Conservation (phyloP, 192 early-diverging fungal species). For the Coemansia sp. region DNA sequence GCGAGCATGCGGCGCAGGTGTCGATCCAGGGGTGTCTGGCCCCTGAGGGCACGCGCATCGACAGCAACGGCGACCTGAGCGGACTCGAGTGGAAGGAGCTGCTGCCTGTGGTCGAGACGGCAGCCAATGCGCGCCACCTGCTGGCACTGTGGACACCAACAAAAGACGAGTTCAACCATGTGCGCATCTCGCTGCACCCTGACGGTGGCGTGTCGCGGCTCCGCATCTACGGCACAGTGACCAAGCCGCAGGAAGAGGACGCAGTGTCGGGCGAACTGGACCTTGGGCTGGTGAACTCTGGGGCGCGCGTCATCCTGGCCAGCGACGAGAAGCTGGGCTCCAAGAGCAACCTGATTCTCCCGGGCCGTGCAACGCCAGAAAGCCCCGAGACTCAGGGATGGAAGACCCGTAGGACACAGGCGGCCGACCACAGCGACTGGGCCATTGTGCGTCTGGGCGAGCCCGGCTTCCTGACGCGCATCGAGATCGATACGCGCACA, state of each 20-base stretch:
- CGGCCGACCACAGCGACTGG: constrained; percentile 66
- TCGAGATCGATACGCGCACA: constrained; percentile 80
- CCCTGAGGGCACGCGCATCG: constrained; percentile 11
- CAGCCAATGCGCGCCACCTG: constrained; percentile 62
- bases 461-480: constrained; percentile 69
- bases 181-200: constrained; percentile 67
- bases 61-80: constrained; percentile 39
- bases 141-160: constrained; percentile 59
- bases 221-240: constrained; percentile 64
- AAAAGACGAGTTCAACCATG: constrained; percentile 52
- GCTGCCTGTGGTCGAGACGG: constrained; percentile 66
- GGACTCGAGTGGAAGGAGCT: constrained; percentile 62
- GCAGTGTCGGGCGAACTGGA: constrained; percentile 58
- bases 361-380: constrained; percentile 68
- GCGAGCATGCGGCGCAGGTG: constrained; percentile 79
- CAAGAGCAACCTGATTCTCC: constrained; percentile 75
- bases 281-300: constrained; percentile 61
- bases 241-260: constrained; percentile 5
- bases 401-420: constrained; percentile 79
- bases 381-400: constrained; percentile 69
- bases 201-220: constrained; percentile 78
- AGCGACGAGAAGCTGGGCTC: constrained; percentile 70
- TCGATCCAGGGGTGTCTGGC: constrained; percentile 73
- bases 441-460: constrained; percentile 72
- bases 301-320: constrained; percentile 58